Conservation (phyloP, 75 land plant genomes). For the Pseudotsuga menziesii region DNA sequence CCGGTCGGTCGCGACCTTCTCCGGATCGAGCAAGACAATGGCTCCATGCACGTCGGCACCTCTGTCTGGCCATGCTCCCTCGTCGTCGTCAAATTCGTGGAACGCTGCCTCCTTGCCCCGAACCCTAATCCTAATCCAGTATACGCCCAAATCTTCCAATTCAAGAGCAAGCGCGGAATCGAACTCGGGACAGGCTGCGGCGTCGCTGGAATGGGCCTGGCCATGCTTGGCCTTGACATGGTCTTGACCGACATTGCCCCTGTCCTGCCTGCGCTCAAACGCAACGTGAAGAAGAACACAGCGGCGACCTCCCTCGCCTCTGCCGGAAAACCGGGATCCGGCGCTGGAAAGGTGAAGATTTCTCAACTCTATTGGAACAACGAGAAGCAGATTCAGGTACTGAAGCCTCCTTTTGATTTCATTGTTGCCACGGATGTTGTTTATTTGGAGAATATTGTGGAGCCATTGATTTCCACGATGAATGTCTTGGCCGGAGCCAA, state of each 20-base stretch:
- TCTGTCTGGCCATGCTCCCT: slow-evolving; percentile 99
- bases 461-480: slow-evolving; percentile 64
- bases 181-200: slow-evolving; percentile 96
- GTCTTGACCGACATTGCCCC: slow-evolving; percentile 86
- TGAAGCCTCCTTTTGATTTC: slow-evolving; percentile 75
- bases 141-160: slow-evolving; percentile 46
- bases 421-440: slow-evolving; percentile 93
- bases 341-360: slow-evolving; percentile 36
- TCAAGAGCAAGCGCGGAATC: slow-evolving; percentile 60
- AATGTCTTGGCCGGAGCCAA: slow-evolving; percentile 51
- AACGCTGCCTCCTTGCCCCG: slow-evolving; percentile 33
- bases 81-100: slow-evolving; percentile 86
- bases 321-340: slow-evolving; percentile 24
- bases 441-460: slow-evolving; percentile 80
- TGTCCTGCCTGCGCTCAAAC: slow-evolving; percentile 89
- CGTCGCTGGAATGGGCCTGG: slow-evolving; percentile 80
- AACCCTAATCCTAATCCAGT: slow-evolving; percentile 15
- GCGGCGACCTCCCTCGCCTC: slow-evolving; percentile 27
- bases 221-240: slow-evolving; percentile 75
- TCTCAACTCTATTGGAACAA: slow-evolving; percentile 76
- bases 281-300: slow-evolving; percentile 83
- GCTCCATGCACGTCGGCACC: slow-evolving; percentile 93
- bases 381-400: slow-evolving; percentile 45
- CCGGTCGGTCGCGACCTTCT: slow-evolving; percentile 42
- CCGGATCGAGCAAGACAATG: slow-evolving; percentile 90